Evolutionary conservation across 192 early-diverging fungal species (phyloP), one percentile per base, ranked within the genome.

Genomic region (Coemansia reversa): DNA sequence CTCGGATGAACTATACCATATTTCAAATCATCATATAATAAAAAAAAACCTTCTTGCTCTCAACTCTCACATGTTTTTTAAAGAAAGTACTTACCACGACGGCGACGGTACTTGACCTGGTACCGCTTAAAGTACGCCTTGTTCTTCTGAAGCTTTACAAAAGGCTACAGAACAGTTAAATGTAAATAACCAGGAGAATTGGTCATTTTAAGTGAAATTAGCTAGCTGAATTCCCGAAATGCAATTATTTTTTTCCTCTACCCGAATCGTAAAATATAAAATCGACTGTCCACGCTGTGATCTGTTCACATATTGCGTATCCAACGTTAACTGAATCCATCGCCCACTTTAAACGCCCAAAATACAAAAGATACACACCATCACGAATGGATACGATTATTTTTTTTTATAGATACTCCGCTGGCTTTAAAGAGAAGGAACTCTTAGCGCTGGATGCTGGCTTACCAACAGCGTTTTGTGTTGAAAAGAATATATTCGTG

Each of bases 81-180:
- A 11, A 50, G 27, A 0, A 33, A 45, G 14, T 54, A 86, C 85
- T 75, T 86, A 98, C 96, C 96, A 83, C 97, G 85, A 74, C 97
- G 85, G 87, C 97, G 90, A 66, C 97, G 88, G 92, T 96, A 99
- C 92, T 98, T 99, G 88, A 94, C 93, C 88, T 99, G 95, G 92
- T 86, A 97, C 73, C 95, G 93, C 91, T 96, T 96, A 90, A 92
- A 99, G 92, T 97, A 99, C 76, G 97, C 94, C 89, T 95, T 94
- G 89, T 93, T 94, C 91, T 97, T 97, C 78, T 91, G 89, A 60
- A 86, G 80, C 88, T 91, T 90, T 67, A 90, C 84, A 77, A 91
- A 90, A 47, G 88, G 84, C 88, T 77, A 77, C 60, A 71, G 20
- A 0, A n/a, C 52, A 28, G 25, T 51, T 51, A 14, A 2, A 28